Conservation (phyloP, 176 grass and related monocot species). For the Leersia perrieri region DNA sequence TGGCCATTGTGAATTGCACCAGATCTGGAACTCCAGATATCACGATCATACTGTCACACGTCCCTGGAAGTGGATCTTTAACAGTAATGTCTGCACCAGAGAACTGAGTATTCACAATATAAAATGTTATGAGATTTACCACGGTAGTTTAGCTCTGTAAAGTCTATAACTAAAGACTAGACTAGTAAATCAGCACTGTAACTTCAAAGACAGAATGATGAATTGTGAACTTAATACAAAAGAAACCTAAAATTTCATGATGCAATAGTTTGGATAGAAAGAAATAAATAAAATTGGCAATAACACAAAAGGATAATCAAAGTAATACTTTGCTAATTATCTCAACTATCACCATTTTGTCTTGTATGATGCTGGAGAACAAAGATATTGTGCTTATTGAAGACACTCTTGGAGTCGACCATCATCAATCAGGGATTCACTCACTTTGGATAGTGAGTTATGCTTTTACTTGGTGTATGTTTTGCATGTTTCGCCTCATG, state of each 20-base stretch:
- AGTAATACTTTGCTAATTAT: background rate
- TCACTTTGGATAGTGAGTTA: too few species aligned
- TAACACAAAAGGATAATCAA: background rate
- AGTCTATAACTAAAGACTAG: background rate
- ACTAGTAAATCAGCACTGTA: background rate
- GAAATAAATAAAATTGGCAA: background rate
- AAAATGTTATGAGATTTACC: background rate
- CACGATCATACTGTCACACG: constrained; percentile 22
- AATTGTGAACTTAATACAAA: too few species aligned
- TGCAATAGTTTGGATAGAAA: too few species aligned
- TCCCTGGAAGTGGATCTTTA: constrained; percentile 14
- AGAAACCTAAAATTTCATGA: too few species aligned
- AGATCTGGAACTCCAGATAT: constrained; percentile 42
- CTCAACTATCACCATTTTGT: too few species aligned
- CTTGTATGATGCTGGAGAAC: too few species aligned
- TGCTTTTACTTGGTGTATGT: too few species aligned
- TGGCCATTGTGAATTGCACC: constrained; percentile 21
- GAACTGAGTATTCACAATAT: constrained; percentile 20
- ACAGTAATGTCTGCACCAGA: constrained; percentile 34
- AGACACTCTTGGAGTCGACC: too few species aligned
- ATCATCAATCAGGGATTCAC: too few species aligned
- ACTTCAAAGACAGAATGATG: background rate
- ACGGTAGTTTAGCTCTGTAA: background rate
- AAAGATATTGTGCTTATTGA: too few species aligned
- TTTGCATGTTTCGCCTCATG: too few species aligned